A percentile compares a stretch with the other conserved stretches of the same genome.
phyloP scores from a whole-genome alignment of 2,329 filamentous ascomycete species.

The Cladobotryum mycophilum region DNA sequence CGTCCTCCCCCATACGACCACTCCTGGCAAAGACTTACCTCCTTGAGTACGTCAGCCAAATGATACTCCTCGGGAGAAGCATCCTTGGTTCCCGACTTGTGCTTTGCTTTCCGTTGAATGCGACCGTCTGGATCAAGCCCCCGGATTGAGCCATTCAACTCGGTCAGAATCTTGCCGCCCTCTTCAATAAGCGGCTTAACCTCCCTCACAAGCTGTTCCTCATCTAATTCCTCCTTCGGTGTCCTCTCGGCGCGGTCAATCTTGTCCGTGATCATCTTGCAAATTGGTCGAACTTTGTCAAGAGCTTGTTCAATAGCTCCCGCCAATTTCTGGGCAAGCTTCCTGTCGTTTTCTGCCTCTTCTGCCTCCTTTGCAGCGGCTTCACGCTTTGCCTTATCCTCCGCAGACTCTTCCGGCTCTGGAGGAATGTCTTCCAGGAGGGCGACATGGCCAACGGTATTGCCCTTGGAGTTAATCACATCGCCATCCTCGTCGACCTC shows the following conservation, averaged over 20 bases:
- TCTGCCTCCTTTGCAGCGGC: constrained; percentile 22
- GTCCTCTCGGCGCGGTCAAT: constrained; percentile 76
- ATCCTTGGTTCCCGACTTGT: constrained; percentile 65
- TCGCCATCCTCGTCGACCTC: constrained; percentile 66
- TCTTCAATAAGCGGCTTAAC: constrained; percentile 88
- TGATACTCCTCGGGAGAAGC: constrained; percentile 67
- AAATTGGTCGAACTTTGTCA: constrained; percentile 76
- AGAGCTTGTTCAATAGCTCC: constrained; percentile 69
- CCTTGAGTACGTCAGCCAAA: constrained; percentile 79
- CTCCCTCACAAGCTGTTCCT: constrained; percentile 79
- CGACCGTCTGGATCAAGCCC: constrained; percentile 84
- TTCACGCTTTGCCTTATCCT: constrained; percentile 43
- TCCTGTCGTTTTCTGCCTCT: constrained; percentile 58
- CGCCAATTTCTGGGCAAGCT: constrained; percentile 72
- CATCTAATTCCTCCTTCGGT: constrained; percentile 80
- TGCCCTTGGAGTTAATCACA: constrained; percentile 62
- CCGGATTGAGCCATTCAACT: constrained; percentile 80
- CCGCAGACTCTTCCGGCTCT: constrained; percentile 40
- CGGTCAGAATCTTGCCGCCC: constrained; percentile 71
- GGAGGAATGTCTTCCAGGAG: constrained; percentile 54
- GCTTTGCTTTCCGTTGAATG: constrained; percentile 79
- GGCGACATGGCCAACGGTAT: constrained; percentile 60
- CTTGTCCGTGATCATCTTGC: constrained; percentile 79
- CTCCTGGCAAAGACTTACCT: constrained; percentile 33
- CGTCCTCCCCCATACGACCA: no score